Percentiles rank a stretch among this genome's conserved stretches.
Evolutionary conservation across 2,329 filamentous ascomycete genomes (phyloP).

Genomic region (Blumeriella jaapii): DNA sequence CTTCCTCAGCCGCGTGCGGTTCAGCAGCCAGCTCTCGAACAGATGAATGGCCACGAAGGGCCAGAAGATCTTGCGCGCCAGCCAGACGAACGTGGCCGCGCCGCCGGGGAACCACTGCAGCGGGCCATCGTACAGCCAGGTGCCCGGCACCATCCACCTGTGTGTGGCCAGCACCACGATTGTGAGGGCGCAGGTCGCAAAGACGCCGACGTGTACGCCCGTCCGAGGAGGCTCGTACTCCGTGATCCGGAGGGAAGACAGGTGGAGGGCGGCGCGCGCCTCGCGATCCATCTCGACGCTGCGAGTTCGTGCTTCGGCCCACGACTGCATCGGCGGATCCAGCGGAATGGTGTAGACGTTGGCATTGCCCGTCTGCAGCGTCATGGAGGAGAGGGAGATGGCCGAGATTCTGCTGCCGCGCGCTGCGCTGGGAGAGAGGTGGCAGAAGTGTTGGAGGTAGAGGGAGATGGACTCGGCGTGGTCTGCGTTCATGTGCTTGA

Average conservation of each 20-base stretch:
- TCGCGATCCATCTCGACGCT: constrained; percentile 62
- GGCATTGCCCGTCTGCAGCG: constrained; percentile 40
- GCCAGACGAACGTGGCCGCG: constrained; percentile 42
- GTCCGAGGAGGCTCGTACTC: constrained; percentile 27
- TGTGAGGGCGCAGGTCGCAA: constrained; percentile 43
- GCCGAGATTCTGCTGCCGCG: constrained; percentile 51
- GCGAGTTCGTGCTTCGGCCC: constrained; percentile 55
- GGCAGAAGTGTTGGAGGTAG: constrained; percentile 65
- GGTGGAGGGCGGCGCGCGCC: constrained; percentile 46
- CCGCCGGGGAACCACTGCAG: constrained; percentile 45
- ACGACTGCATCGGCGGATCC: constrained; percentile 56
- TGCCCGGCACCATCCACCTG: constrained; percentile 41
- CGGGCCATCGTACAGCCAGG: constrained; percentile 37
- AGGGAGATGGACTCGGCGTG: constrained; percentile 63
- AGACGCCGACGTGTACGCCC: constrained; percentile 38
- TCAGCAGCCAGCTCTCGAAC: constrained; percentile 47
- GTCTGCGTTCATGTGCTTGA: constrained; percentile 79
- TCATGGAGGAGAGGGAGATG: constrained; percentile 52
- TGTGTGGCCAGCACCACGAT: constrained; percentile 35
- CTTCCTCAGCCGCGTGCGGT: constrained; percentile 34
- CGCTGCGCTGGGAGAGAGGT: constrained; percentile 43
- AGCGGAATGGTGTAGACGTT: constrained; percentile 47
- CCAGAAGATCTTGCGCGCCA: constrained; percentile 46
- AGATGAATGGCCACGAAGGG: constrained; percentile 54
- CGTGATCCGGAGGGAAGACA: constrained; percentile 33